Conservation (phyloP, 345 rosid species). For the Angophora floribunda region DNA sequence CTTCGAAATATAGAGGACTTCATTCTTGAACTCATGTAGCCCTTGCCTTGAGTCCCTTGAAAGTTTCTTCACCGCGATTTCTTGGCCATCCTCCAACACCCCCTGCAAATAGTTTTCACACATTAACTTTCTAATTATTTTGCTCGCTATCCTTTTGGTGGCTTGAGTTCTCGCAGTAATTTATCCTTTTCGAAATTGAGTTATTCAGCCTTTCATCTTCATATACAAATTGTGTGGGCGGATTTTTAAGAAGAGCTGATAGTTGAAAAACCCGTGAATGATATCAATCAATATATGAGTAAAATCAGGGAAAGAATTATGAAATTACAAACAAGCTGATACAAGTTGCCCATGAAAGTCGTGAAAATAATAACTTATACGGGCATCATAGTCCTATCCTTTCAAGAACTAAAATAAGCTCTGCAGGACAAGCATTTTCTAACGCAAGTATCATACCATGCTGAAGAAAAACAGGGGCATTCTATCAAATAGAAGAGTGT, state of each 20-base stretch:
- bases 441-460: background rate
- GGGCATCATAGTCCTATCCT: background rate
- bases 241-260: background rate
- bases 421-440: background rate
- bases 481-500: too few relatives aligned
- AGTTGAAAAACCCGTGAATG: background rate
- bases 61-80: conserved; percentile 42
- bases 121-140: background rate
- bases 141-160: background rate
- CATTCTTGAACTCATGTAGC: conserved; percentile 27
- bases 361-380: background rate
- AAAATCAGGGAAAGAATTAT: background rate
- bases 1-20: conserved; percentile 25
- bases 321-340: background rate
- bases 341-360: background rate
- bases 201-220: background rate
- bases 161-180: background rate
- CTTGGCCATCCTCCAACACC: conserved; percentile 16
- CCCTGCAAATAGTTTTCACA: conserved; percentile 13
- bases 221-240: background rate
- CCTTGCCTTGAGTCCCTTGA: conserved; percentile 33
- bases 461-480: background rate
- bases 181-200: background rate
- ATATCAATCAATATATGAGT: background rate
- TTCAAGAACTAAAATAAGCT: background rate